phyloP scores from a whole-genome alignment of 2,329 filamentous ascomycete genomes.

The Lasiodiplodia citricola region DNA sequence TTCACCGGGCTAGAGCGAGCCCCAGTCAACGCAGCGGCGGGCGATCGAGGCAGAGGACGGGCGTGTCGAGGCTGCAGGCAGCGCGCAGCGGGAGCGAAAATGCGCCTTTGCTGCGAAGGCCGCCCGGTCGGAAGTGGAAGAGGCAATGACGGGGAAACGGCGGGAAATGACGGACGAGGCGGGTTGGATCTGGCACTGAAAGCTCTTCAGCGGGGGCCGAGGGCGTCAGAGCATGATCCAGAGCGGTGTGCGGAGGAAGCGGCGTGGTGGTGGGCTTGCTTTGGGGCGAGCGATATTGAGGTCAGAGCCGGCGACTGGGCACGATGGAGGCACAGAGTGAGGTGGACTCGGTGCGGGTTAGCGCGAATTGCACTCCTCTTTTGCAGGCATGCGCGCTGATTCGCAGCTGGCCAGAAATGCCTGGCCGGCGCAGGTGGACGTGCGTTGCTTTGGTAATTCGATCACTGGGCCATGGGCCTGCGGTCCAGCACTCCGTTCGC shows the following conservation, averaged over 20 bases:
- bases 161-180: constrained; percentile 26
- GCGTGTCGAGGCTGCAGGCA: neutral
- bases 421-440: constrained; percentile 10
- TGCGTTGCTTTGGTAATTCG: constrained; percentile 25
- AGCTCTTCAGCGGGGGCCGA: constrained; percentile 15
- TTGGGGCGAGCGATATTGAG: constrained; percentile 21
- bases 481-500: constrained; percentile 9
- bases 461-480: constrained; percentile 5
- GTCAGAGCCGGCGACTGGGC: constrained; percentile 22
- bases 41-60: neutral
- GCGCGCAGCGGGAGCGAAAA: constrained; percentile 6
- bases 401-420: constrained; percentile 16
- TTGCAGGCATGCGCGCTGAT: constrained; percentile 25
- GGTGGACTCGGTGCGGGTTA: constrained; percentile 22
- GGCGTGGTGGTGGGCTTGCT: constrained; percentile 14
- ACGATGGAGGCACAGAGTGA: constrained; percentile 19
- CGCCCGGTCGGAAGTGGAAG: constrained; percentile 22
- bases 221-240: constrained; percentile 12
- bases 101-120: constrained; percentile 5
- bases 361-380: constrained; percentile 27
- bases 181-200: constrained; percentile 5
- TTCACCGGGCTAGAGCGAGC: neutral
- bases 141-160: constrained; percentile 27
- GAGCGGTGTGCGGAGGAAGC: constrained; percentile 15
- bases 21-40: constrained; percentile 8